phyloP scores from a whole-genome alignment of 176 grass and related monocot genomes.

The Avena sativa region DNA sequence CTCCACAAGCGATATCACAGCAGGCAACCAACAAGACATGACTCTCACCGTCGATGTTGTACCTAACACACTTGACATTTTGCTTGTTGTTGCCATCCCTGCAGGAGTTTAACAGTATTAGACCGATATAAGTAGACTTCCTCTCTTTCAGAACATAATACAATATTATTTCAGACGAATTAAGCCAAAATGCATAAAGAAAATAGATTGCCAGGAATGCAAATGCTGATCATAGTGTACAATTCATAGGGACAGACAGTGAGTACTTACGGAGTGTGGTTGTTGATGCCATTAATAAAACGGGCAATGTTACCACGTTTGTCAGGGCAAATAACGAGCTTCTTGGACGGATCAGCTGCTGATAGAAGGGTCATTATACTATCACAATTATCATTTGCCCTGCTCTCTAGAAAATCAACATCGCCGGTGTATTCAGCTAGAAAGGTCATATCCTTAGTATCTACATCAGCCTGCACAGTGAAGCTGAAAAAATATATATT shows the following conservation, averaged over 20 bases:
- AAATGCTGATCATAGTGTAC: conserved; percentile 1
- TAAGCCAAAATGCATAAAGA: not conserved
- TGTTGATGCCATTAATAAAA: conserved; percentile 89
- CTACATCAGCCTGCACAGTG: conserved; percentile 76
- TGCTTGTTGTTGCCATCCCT: conserved; percentile 91
- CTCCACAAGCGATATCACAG: conserved; percentile 80
- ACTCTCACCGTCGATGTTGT: conserved; percentile 80
- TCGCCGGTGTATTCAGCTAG: conserved; percentile 72
- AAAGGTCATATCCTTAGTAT: conserved; percentile 82
- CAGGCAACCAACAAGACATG: conserved; percentile 81
- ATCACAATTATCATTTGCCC: conserved; percentile 69
- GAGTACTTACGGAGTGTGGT: conserved; percentile 47
- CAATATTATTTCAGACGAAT: not conserved
- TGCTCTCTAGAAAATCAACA: conserved; percentile 75
- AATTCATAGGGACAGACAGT: not conserved
- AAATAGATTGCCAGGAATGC: not conserved
- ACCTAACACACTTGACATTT: conserved; percentile 90
- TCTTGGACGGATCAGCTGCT: conserved; percentile 54
- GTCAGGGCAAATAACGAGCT: conserved; percentile 78
- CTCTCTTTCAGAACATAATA: conserved; percentile 23
- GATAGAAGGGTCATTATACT: conserved; percentile 85
- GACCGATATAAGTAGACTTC: not conserved
- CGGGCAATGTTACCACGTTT: conserved; percentile 74
- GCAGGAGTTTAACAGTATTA: conserved; percentile 47
- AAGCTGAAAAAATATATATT: conserved; percentile 58